These are phyloP conservation scores for Aspergillus sclerotioniger DNA, from an alignment of 495 filamentous ascomycete species.

Conservation along the genomic window DNA sequence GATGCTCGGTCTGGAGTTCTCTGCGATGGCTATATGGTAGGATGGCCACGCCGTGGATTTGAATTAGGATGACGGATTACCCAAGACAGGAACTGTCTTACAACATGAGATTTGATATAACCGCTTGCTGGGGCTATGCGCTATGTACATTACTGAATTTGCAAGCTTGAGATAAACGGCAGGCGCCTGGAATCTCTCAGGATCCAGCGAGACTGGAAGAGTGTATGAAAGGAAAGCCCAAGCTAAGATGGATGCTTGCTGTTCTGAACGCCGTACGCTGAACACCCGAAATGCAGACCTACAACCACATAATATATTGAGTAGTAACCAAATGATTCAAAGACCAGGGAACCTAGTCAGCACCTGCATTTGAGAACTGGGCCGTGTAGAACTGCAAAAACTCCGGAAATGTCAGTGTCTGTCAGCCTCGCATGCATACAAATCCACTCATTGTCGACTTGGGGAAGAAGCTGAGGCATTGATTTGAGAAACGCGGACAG, in stretches of 20 bases:
- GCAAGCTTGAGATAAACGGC: neutral
- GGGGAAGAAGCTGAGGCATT: no score
- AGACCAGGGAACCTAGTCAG: neutral
- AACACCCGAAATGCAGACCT: conserved; percentile 11
- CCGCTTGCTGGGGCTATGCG: neutral
- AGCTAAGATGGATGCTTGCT: neutral
- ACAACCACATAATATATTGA: neutral
- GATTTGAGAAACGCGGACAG: neutral
- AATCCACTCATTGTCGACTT: no score
- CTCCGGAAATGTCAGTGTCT: conserved; percentile 36
- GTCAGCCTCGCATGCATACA: neutral
- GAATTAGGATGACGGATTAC: neutral
- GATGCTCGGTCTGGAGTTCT: neutral
- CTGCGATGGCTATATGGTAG: conserved; percentile 3
- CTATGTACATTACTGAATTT: neutral
- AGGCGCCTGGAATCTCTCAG: neutral
- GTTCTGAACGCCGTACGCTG: conserved; percentile 12
- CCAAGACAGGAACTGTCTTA: neutral
- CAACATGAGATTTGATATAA: neutral
- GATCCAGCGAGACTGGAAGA: neutral
- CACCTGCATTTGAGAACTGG: conserved; percentile 38
- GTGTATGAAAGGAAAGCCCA: neutral
- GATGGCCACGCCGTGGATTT: conserved; percentile 1
- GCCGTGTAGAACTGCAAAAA: conserved; percentile 46
- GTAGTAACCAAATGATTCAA: neutral